Base-by-base conservation (phyloP, 2,329 filamentous ascomycete species). In the Incumbomyces delicatus region DNA sequence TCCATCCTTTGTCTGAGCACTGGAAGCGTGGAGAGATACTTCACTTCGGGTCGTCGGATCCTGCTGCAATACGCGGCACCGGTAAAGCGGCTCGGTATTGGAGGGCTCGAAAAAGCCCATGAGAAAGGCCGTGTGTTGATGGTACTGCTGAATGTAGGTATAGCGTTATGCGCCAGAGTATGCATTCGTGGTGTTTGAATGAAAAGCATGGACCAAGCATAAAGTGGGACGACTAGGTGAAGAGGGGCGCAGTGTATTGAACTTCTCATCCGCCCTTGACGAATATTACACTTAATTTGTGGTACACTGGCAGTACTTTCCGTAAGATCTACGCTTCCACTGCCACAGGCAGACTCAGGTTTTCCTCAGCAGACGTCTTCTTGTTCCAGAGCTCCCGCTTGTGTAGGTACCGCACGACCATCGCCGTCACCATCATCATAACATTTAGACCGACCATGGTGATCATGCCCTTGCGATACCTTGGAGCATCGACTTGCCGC, bases 401-500 rank as follows among this genome's bases (percentile, higher is more conserved):
- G 45, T 78, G 71, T 30, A 76, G 48, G 41, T 63, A 57, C 2
- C 72, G 60, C 18, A 77, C 73, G 1, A 63, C 42, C 20, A 80
- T 66, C 0, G 77, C 63, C 6, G 66, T 75, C 0, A 56, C 60
- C 35, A 81, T 79, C 43, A 82, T 55, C 1, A 63, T 62, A 0
- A 69, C 58, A 0, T 72, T 68, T 31, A 81, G 57, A 2, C 48
- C 46, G 27, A 55, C 53, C 51, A 55, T 51, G 8, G 29, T 48
- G 8, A 77, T 69, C 42, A 74, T 82, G 0, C 80, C 80, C 54
- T 81, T 82, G 1, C 53, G 58, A 32, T 83, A 84, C 36, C 65
- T 53, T 0, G 80, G 80, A 0, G 73, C 76, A 47, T 83, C 77
- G 0, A 79, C 68, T 57, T 80, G 76, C 62, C 79, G 75, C 80